Percentiles rank a stretch among this genome's conserved stretches.
phyloP scores from a whole-genome alignment of 176 grass and related monocot species.

The Elymus sibiricus region DNA sequence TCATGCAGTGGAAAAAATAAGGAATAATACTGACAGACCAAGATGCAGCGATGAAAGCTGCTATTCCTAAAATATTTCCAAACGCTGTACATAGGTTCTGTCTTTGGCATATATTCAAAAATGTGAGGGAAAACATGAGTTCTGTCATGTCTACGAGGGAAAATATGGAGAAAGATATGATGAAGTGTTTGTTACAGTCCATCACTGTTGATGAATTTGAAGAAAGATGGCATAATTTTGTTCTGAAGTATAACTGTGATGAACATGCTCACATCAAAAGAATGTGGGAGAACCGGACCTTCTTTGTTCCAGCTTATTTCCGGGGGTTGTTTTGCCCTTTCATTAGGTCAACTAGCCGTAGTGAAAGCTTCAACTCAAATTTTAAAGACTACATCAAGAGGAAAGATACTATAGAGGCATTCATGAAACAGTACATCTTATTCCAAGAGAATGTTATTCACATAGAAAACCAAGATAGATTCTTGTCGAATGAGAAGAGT shows the following conservation, averaged over 20 bases:
- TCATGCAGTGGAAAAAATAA: neutral
- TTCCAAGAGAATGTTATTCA: neutral
- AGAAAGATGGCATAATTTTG: neutral
- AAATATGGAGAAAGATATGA: neutral
- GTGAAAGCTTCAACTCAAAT: neutral
- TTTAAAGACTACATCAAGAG: neutral
- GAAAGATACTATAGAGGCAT: neutral
- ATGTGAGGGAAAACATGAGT: neutral
- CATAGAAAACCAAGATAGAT: neutral
- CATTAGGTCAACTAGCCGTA: neutral
- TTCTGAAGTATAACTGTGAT: neutral
- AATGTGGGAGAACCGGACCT: neutral
- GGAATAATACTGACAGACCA: neutral
- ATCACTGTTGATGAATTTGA: neutral
- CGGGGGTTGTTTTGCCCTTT: neutral
- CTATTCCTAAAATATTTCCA: no score
- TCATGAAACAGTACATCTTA: neutral
- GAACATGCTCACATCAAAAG: neutral
- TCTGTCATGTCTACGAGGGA: neutral
- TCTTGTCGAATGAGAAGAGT: neutral
- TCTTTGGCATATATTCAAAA: neutral
- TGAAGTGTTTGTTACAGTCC: neutral
- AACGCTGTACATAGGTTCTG: neutral
- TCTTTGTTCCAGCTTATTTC: neutral
- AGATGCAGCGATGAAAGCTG: no score